Conservation (phyloP, 306 rosid genomes). For the Rosa chinensis region DNA sequence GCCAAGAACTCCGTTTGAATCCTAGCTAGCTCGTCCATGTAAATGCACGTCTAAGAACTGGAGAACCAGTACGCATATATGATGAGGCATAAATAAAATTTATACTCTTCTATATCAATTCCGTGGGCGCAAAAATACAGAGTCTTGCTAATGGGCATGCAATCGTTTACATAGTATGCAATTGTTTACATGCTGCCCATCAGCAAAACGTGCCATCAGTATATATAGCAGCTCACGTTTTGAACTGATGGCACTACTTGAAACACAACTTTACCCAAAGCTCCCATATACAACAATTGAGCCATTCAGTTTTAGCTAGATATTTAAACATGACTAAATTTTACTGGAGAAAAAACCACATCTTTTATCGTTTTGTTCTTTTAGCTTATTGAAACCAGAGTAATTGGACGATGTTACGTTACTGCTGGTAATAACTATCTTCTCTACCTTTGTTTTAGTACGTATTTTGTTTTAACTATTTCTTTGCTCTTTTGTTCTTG, state of each 20-base stretch:
- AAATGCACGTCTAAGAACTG: slow-evolving; percentile 54
- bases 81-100: slow-evolving; percentile 29
- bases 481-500: neutral
- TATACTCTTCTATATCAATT: neutral
- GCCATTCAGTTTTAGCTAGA: neutral
- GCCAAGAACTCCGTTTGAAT: slow-evolving; percentile 63
- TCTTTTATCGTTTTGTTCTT: neutral
- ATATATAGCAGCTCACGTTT: neutral
- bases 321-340: neutral
- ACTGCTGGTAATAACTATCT: too few species aligned
- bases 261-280: neutral
- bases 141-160: neutral
- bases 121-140: neutral
- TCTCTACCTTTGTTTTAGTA: too few species aligned
- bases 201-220: too few species aligned
- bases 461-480: too few species aligned
- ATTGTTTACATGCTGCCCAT: too few species aligned
- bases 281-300: neutral
- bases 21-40: slow-evolving; percentile 55
- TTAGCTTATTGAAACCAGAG: too few species aligned
- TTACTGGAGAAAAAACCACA: neutral
- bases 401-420: too few species aligned
- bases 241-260: neutral
- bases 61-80: slow-evolving; percentile 36
- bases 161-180: too few species aligned